A percentile compares a stretch with the other conserved stretches of the same genome.
phyloP scores from a whole-genome alignment of 352 stramenopile species.

The Aphanomyces euteiches region DNA sequence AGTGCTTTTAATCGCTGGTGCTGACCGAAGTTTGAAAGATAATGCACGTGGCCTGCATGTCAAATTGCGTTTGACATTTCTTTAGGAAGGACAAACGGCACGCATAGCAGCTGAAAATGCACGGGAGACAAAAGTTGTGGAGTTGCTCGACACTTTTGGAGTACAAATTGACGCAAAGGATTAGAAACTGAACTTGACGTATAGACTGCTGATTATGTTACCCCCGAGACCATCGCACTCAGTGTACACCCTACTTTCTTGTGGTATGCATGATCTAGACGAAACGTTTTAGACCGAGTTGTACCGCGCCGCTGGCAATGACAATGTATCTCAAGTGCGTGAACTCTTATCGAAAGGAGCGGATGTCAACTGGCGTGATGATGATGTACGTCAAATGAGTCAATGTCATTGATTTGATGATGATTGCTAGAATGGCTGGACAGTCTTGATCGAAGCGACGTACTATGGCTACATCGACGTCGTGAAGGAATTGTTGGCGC shows the following conservation, averaged over 20 bases:
- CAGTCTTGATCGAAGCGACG: neutral
- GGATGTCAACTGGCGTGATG: neutral
- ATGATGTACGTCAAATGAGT: neutral
- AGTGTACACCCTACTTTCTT: too few species aligned
- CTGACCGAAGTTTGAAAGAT: neutral
- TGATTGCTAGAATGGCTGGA: neutral
- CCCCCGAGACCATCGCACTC: too few species aligned
- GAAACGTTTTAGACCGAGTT: neutral
- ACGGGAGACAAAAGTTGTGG: too few species aligned
- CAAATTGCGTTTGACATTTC: too few species aligned
- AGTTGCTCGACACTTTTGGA: too few species aligned
- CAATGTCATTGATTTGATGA: neutral
- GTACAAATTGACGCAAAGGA: too few species aligned
- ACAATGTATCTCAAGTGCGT: neutral
- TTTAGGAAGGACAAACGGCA: too few species aligned
- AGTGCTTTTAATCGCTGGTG: neutral
- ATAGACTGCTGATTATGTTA: too few species aligned
- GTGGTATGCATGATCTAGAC: neutral
- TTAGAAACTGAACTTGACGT: too few species aligned
- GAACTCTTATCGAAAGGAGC: neutral
- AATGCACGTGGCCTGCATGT: neutral
- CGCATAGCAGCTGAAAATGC: too few species aligned
- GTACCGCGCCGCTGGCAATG: neutral
- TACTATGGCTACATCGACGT: neutral
- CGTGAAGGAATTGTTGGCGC: neutral